These are phyloP conservation scores for Alternaria postmessia DNA, from an alignment of 2,329 filamentous ascomycete genomes.

Conservation along the genomic window DNA sequence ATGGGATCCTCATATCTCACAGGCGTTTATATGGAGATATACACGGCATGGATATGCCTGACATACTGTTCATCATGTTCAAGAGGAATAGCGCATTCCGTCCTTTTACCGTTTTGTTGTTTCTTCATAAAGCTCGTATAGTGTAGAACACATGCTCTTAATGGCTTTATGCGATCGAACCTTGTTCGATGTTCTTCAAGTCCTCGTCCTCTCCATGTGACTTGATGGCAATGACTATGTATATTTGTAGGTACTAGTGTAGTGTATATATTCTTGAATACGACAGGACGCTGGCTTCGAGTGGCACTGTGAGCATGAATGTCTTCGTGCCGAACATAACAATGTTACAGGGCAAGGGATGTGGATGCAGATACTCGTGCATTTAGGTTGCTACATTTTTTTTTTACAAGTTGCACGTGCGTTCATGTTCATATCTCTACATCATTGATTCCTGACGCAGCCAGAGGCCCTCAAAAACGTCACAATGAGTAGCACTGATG, in stretches of 20 bases:
- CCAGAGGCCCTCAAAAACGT: background rate
- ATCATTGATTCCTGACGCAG: background rate
- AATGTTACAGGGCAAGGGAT: no score
- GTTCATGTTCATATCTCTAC: no score
- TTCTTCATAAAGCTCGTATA: background rate
- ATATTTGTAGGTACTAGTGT: no score
- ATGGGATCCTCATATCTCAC: background rate
- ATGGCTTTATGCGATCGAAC: background rate
- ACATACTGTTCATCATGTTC: background rate
- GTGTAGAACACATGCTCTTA: background rate
- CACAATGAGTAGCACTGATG: background rate
- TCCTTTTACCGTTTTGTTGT: background rate
- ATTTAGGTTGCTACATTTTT: no score
- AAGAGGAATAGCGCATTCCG: background rate
- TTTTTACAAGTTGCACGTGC: no score
- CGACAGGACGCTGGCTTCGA: no score
- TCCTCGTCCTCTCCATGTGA: background rate
- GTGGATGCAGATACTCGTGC: no score
- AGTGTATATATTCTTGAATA: no score
- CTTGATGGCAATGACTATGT: background rate
- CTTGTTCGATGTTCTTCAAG: background rate
- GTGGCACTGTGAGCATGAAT: background rate
- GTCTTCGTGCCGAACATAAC: background rate
- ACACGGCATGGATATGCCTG: background rate
- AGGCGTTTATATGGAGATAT: slow-evolving; percentile 1